A percentile compares a stretch with the other conserved stretches of the same genome.
phyloP scores from a whole-genome alignment of 1,139 yeast genomes.

The Blastobotrys serpentis region DNA sequence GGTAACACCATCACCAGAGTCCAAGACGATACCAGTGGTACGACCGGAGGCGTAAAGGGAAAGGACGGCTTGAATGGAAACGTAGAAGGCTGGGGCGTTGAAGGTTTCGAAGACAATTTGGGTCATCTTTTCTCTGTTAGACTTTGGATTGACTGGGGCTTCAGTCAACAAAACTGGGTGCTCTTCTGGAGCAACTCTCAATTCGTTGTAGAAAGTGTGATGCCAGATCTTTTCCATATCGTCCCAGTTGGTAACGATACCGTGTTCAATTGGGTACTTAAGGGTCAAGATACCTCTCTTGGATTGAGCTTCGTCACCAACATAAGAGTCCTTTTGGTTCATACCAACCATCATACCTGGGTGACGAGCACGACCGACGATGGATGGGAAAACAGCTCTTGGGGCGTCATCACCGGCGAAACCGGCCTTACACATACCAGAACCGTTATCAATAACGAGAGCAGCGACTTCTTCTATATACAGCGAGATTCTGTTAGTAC shows the following conservation, averaged over 20 bases:
- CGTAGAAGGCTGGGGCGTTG: slow-evolving; percentile 99
- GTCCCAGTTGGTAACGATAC: slow-evolving; percentile 99
- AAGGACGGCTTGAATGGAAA: slow-evolving; percentile 96
- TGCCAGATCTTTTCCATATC: slow-evolving; percentile 99
- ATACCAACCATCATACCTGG: slow-evolving; percentile 98
- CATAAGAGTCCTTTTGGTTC: slow-evolving; percentile 99
- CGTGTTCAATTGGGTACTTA: slow-evolving; percentile 99
- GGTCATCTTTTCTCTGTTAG: slow-evolving; percentile 99
- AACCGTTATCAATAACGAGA: slow-evolving; percentile 98
- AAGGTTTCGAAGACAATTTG: slow-evolving; percentile 98
- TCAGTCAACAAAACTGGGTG: slow-evolving; percentile 97
- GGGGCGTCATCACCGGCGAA: slow-evolving; percentile 99
- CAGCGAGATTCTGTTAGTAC: slow-evolving; percentile 15
- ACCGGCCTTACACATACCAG: slow-evolving; percentile 99
- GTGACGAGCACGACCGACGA: slow-evolving; percentile 99
- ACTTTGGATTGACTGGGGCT: slow-evolving; percentile 99
- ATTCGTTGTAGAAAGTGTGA: slow-evolving; percentile 95
- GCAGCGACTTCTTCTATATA: slow-evolving; percentile 41
- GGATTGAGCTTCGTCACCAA: slow-evolving; percentile 99
- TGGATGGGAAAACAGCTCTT: slow-evolving; percentile 99
- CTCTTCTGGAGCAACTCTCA: slow-evolving; percentile 98
- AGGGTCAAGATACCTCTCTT: slow-evolving; percentile 99
- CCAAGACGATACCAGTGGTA: slow-evolving; percentile 99
- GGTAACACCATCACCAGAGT: slow-evolving; percentile 99
- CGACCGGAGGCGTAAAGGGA: slow-evolving; percentile 99